Conservation (phyloP, 176 grass and related monocot species). For the bread wheat (Triticum aestivum) region IWGSC_CS_RefSeq_v2.1 NC_057798.1:179147943-179148442, state of each 20-base stretch:
- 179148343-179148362: background rate
- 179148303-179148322: background rate
- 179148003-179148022: background rate
- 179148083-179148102: background rate
- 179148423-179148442: background rate
- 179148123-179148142: conserved; percentile 96
- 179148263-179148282: background rate
- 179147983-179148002: background rate
- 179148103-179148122: background rate
- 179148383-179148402: background rate
- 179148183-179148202: conserved; percentile 90
- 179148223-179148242: conserved; percentile 58
- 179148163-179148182: conserved; percentile 79
- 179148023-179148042: background rate
- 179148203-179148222: conserved; percentile 63
- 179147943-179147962: background rate
- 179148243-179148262: conserved; percentile 30
- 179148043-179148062: background rate
- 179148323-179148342: background rate
- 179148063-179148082: background rate
- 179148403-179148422: background rate
- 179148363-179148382: background rate
- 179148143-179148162: conserved; percentile 90
- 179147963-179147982: background rate
- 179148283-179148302: background rate